phyloP scores from a whole-genome alignment of 2,329 filamentous ascomycete species.

The Aspergillus floridensis region DNA sequence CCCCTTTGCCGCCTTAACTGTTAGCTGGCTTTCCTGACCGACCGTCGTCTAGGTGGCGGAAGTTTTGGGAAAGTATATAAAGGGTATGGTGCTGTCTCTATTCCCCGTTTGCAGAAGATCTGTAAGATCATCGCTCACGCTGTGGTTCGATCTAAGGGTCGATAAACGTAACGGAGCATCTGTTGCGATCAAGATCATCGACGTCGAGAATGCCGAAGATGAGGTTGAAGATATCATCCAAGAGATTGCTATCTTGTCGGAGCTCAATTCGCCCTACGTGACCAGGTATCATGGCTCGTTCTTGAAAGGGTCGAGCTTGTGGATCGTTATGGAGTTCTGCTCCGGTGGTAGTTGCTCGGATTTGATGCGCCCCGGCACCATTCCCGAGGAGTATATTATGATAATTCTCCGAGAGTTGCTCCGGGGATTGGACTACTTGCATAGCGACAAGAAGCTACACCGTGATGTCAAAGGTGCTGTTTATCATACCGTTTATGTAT shows the following conservation, averaged over 20 bases:
- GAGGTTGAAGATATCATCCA: slow-evolving; percentile 99
- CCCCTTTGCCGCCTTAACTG: not conserved
- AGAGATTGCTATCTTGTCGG: slow-evolving; percentile 95
- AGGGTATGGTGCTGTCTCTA: slow-evolving; percentile 58
- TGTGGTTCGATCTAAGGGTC: slow-evolving; percentile 55
- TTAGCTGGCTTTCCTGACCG: slow-evolving; percentile 13
- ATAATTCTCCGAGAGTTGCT: slow-evolving; percentile 91
- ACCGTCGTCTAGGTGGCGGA: slow-evolving; percentile 68
- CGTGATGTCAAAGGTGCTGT: slow-evolving; percentile 83
- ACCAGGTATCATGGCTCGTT: slow-evolving; percentile 98
- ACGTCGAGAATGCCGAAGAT: slow-evolving; percentile 98
- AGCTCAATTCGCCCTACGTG: slow-evolving; percentile 92
- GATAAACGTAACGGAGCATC: slow-evolving; percentile 90
- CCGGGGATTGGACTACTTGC: slow-evolving; percentile 86
- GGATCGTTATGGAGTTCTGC: slow-evolving; percentile 99
- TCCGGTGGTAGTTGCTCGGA: slow-evolving; percentile 95
- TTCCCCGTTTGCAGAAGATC: not conserved
- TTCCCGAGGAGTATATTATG: slow-evolving; percentile 93
- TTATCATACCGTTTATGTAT: not conserved
- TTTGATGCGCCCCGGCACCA: slow-evolving; percentile 87
- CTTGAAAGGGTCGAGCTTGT: slow-evolving; percentile 90
- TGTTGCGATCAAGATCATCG: slow-evolving; percentile 97
- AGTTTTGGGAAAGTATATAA: slow-evolving; percentile 99
- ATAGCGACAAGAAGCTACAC: slow-evolving; percentile 93
- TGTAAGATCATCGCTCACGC: slow-evolving; percentile 6